These are phyloP conservation scores for Saccharomyces uvarum DNA, from an alignment of 1,139 yeast genomes.

Conservation along the genomic window DNA sequence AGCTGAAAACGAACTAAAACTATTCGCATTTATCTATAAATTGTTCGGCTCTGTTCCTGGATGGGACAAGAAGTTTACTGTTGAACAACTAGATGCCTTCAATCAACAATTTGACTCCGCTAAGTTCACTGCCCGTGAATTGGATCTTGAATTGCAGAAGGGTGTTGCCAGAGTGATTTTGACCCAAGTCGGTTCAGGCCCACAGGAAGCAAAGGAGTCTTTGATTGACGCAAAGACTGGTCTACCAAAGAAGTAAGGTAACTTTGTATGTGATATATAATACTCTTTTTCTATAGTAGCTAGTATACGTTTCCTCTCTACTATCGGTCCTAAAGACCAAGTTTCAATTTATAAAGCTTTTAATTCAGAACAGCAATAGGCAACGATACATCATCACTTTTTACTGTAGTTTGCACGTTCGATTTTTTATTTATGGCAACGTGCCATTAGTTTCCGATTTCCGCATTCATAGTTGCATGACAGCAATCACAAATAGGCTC, in stretches of 20 bases:
- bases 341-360: neutral
- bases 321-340: neutral
- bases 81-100: constrained; percentile 26
- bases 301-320: neutral
- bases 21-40: constrained; percentile 52
- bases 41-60: constrained; percentile 56
- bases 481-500: neutral
- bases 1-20: constrained; percentile 57
- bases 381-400: neutral
- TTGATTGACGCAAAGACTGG: constrained; percentile 48
- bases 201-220: constrained; percentile 47
- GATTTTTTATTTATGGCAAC: neutral
- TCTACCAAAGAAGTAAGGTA: constrained; percentile 31
- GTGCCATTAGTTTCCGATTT: neutral
- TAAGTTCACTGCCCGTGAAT: constrained; percentile 26
- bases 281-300: neutral
- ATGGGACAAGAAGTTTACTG: constrained; percentile 47
- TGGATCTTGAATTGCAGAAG: constrained; percentile 47
- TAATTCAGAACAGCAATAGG: neutral
- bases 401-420: neutral
- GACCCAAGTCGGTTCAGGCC: constrained; percentile 85
- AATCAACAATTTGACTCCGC: constrained; percentile 34
- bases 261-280: neutral
- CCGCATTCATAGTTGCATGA: neutral
- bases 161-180: constrained; percentile 79